phyloP scores from a whole-genome alignment of 805 yeast genomes.

The Scheffersomyces lignosus region DNA sequence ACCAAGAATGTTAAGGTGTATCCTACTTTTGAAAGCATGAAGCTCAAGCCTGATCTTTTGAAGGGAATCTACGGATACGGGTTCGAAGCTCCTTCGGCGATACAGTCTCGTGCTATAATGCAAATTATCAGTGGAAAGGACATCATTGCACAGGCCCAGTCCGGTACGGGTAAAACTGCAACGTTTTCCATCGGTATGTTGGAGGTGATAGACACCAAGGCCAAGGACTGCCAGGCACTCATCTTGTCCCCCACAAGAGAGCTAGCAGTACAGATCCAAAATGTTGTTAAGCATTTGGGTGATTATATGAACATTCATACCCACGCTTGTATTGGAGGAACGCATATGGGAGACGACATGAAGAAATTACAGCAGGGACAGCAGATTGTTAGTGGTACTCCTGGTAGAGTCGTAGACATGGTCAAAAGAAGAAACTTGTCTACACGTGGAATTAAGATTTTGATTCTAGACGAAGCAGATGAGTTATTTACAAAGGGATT shows the following conservation, averaged over 20 bases:
- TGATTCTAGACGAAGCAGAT: constrained; percentile 97
- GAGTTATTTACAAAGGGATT: constrained; percentile 93
- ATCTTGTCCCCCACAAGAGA: constrained; percentile 97
- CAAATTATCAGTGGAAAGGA: constrained; percentile 77
- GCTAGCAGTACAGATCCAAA: constrained; percentile 93
- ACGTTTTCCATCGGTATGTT: constrained; percentile 76
- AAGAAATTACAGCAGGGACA: constrained; percentile 82
- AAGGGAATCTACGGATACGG: constrained; percentile 75
- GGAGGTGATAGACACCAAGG: constrained; percentile 70
- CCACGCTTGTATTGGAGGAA: constrained; percentile 98
- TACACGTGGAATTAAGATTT: constrained; percentile 85
- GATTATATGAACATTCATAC: constrained; percentile 86
- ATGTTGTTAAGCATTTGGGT: constrained; percentile 87
- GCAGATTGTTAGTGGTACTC: constrained; percentile 96
- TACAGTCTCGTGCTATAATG: constrained; percentile 77
- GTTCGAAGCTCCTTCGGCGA: constrained; percentile 78
- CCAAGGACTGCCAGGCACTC: constrained; percentile 84
- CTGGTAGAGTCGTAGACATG: constrained; percentile 97
- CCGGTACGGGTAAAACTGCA: constrained; percentile 92
- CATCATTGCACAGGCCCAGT: constrained; percentile 80
- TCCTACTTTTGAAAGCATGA: constrained; percentile 45
- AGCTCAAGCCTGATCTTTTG: constrained; percentile 37
- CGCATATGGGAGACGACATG: constrained; percentile 82
- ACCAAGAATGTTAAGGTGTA: constrained; percentile 59
- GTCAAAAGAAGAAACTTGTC: constrained; percentile 84